Conservation (phyloP, 371 early-diverging fungal genomes). For the Mucor sp. region DNA sequence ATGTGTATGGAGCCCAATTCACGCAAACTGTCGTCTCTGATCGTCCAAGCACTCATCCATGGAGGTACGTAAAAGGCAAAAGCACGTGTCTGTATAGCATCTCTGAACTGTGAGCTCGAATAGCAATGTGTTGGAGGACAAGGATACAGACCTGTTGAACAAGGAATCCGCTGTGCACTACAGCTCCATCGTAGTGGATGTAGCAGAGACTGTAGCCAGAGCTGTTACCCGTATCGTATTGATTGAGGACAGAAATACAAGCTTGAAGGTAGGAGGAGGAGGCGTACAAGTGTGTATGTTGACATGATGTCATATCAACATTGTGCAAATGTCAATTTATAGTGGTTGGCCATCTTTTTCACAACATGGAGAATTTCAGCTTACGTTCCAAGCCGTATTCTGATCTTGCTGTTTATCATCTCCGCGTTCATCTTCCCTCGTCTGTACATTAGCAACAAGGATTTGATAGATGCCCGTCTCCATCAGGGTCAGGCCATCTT, state of each 20-base stretch:
- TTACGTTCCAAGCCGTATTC: constrained; percentile 24
- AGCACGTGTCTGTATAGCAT: not conserved
- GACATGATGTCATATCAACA: not conserved
- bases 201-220: constrained; percentile 27
- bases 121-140: not conserved
- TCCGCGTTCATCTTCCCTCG: constrained; percentile 33
- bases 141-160: constrained; percentile 1
- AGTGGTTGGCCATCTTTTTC: constrained; percentile 35
- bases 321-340: not conserved
- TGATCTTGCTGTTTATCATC: constrained; percentile 18
- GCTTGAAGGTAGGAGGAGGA: constrained; percentile 26
- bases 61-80: not conserved
- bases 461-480: constrained; percentile 35
- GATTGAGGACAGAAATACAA: constrained; percentile 32
- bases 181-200: constrained; percentile 19
- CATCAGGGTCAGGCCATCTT: constrained; percentile 31
- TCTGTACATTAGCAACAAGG: constrained; percentile 35
- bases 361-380: constrained; percentile 31
- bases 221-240: constrained; percentile 32
- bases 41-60: not conserved
- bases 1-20: constrained; percentile 23
- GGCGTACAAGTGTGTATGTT: not conserved
- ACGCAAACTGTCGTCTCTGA: constrained; percentile 4
- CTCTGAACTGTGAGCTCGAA: not conserved
- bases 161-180: constrained; percentile 29